Base-by-base conservation (phyloP, 1,139 yeast species). In the Yamadazyma diospyri region DNA sequence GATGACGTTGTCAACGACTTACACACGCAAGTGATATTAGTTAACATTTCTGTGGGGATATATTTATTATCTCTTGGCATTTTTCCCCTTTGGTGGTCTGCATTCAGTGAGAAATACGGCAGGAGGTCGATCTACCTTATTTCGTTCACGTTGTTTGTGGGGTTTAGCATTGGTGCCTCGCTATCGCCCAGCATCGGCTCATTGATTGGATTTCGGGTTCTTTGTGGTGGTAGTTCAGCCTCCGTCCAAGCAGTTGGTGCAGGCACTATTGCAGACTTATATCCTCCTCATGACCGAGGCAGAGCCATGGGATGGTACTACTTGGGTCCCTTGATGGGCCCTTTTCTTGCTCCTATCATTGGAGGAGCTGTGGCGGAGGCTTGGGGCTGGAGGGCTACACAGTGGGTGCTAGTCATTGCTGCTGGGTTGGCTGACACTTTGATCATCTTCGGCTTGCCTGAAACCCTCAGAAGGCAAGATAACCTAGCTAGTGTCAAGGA, bases 241-340 rank as follows among this genome's bases (percentile, higher is more conserved):
- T 77, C 89, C 27, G 95, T 86, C 1, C 95, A 86, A 55, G 78
- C 94, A 3, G 87, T 86, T 5, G 95, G 95, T 1, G 95, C 95
- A 0, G 95, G 95, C 3, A 84, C 95, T 0, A 78, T 87, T 27
- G 75, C 85, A 12, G 96, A 87, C 50, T 55, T 87, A 24, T 87
- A 68, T 49, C 61, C 71, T 3, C 79, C 82, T 4, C 74, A 78
- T 25, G 75, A 81, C 43, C 69, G 95, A 48, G 95, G 95, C 1
- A 55, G 69, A 5, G 94, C 94, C 9, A 75, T 87, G 79, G 94
- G 95, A 0, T 66, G 78, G 43, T 87, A 77, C 47, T 87, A 86
- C 50, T 61, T 86, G 29, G 95, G 95, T 0, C 88, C 94, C 0
- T 66, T 87, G 27, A 69, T 81, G 51, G 95, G 94, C 0, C 95